Evolutionary conservation across 805 yeast genomes (phyloP), one percentile per base, ranked within the genome.

Genomic region (Teunomyces cretensis): DNA sequence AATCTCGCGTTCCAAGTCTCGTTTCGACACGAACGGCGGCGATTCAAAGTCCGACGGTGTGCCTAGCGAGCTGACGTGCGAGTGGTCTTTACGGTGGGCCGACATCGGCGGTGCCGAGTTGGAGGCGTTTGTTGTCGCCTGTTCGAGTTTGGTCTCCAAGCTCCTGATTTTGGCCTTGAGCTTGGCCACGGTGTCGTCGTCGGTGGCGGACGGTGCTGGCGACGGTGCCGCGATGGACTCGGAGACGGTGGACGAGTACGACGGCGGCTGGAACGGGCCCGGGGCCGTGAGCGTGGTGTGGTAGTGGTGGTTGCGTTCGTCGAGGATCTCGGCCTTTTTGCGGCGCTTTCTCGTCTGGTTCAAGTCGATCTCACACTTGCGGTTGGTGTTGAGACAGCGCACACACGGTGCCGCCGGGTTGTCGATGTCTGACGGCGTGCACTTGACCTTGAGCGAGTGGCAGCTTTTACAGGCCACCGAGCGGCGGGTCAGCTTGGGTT

Each of bases 391-490:
- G 17, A 78, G 50, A 58, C 97, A 90, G 33, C 97, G 73, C 9
- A 77, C 66, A 64, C 97, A 90, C 0, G 91, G 80, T 2, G 85
- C 82, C 2, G 72, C 62, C 8, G 83, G 82, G 46, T 83, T 78
- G 26, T 70, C 56, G 33, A 72, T 62, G 57, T 83, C 83, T 1
- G 84, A 71, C 0, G 96, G 94, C 6, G 85, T 80, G 64, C 97
- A 90, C 54, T 85, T 81, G 28, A 90, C 96, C 58, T 90, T 90
- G 41, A 88, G 73, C 0, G 86, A 62, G 56, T 92, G 96, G 59
- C 97, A 90, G n/a, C 80, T 70, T 51, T 77, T 80, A 60, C 88
- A 83, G 1, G 87, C 87, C 11, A 79, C 81, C 0, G 83, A 64
- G 40, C 82, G 55, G 44, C 81, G 57, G 12, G 57, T 37, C 9